Evolutionary conservation across 306 rosid species (phyloP), one percentile per base, ranked within the genome.

Genomic region (Ziziphus jujuba): DNA sequence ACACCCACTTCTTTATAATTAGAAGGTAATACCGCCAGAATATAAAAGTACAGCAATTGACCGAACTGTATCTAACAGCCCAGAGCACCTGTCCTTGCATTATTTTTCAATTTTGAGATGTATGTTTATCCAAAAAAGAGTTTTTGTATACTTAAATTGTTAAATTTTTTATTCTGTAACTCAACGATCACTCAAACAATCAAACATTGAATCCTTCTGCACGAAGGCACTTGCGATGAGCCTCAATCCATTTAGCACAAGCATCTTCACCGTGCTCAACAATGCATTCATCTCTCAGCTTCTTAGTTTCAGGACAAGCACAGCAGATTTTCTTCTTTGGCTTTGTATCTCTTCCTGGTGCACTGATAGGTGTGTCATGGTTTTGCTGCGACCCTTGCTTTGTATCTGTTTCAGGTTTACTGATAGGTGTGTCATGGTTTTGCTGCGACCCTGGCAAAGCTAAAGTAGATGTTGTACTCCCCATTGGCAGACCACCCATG

Each of bases 321-420:
- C 96, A 92, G 19, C 98, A 92, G 15, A 89, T 87, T 74, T 86
- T 92, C 84, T 88, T 91, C 85, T 92, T 89, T 13, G 87, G 88
- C 73, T 85, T 87, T 33, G 86, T 65, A 23, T 87, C 89, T 22
- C 69, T 47, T 34, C 22, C 55, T 25, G 69, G 36, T 34, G 74
- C 62, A 25, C 21, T 21, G 23, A 64, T 52, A 22, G 73, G 49
- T 15, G 81, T 15, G 13, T 66, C 59, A 55, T 68, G 72, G 51
- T 59, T 73, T 61, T 67, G 73, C 65, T 69, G 80, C 16, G 80
- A 64, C 49, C 63, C 78, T 44, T 86, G 87, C 74, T 85, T 87
- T 28, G 87, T 66, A 31, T 87, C 89, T n/a, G 70, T 45, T 35
- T 33, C 56, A 35, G 70, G 31, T 33, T 75, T 65, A 24, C 22